A percentile compares a stretch with the other conserved stretches of the same genome.
These are phyloP conservation scores for Coprinopsis marcescibilis DNA, from an alignment of 768 basidiomycete genomes.

Conservation along the genomic window DNA sequence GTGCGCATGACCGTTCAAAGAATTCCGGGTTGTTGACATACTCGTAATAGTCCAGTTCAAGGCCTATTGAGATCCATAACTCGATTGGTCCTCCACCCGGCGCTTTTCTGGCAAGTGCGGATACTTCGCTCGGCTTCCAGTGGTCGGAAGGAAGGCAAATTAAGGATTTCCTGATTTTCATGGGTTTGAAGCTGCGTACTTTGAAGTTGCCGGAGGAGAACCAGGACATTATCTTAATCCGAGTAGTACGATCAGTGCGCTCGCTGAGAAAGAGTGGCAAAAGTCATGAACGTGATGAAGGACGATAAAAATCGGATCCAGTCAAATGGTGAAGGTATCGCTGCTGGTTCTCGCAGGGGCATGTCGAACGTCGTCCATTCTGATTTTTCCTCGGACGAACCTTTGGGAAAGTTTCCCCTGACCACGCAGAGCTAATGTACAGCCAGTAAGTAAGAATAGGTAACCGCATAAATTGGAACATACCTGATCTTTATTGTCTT, in stretches of 20 bases:
- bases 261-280: conserved; percentile 88
- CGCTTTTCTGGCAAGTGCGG: conserved; percentile 58
- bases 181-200: conserved; percentile 61
- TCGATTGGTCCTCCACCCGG: conserved; percentile 50
- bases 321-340: conserved; percentile 81
- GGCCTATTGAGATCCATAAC: conserved; percentile 67
- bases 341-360: conserved; percentile 71
- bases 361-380: conserved; percentile 90
- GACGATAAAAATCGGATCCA: conserved; percentile 86
- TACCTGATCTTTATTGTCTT: conserved; percentile 86
- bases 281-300: conserved; percentile 88
- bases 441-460: conserved; percentile 3
- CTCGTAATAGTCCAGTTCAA: conserved; percentile 89
- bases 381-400: conserved; percentile 21
- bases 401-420: conserved; percentile 65
- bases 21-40: conserved; percentile 39
- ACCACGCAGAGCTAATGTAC: conserved; percentile 66
- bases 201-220: conserved; percentile 57
- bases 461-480: conserved; percentile 4
- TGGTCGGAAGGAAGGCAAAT: conserved; percentile 44
- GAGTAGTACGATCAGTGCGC: conserved; percentile 60
- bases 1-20: neutral
- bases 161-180: conserved; percentile 58
- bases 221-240: conserved; percentile 62
- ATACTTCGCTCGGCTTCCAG: conserved; percentile 58